A percentile compares a stretch with the other conserved stretches of the same genome.
Conservation (phyloP, 2,329 filamentous ascomycete genomes). For the Fusarium azukiicola region DNA sequence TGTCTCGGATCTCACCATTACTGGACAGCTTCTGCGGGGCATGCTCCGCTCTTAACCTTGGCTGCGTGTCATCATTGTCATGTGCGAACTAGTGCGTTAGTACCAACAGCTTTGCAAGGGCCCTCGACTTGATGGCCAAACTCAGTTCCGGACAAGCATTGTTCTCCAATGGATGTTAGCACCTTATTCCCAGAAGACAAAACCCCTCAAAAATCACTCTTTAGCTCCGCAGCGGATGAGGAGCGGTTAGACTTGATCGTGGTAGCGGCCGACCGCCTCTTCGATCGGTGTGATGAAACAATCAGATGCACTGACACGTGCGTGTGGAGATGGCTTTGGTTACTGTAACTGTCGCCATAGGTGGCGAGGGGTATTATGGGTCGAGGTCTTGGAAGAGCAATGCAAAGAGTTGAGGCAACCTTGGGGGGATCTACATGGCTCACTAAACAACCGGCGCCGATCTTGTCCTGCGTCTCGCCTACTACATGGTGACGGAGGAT, state of each 20-base stretch:
- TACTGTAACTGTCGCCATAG: neutral
- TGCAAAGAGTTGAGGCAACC: neutral
- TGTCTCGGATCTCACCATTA: neutral
- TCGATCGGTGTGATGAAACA: neutral
- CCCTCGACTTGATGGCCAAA: neutral
- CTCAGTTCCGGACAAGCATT: neutral
- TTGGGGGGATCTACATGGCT: neutral
- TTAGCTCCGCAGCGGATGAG: neutral
- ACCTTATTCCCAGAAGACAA: neutral
- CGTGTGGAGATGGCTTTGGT: neutral
- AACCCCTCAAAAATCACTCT: neutral
- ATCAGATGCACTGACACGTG: neutral
- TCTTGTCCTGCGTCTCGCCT: neutral
- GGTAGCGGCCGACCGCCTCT: neutral
- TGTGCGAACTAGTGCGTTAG: slow-evolving; percentile 8
- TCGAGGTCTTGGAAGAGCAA: neutral
- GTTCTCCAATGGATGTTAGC: neutral
- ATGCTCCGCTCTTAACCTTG: neutral
- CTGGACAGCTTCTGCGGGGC: slow-evolving; percentile 9
- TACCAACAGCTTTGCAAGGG: slow-evolving; percentile 16
- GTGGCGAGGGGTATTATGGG: neutral
- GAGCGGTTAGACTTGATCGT: neutral
- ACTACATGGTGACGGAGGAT: neutral
- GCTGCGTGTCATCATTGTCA: slow-evolving; percentile 11
- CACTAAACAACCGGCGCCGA: neutral